phyloP scores from a whole-genome alignment of 345 rosid species.

The Hibiscus syriacus region DNA sequence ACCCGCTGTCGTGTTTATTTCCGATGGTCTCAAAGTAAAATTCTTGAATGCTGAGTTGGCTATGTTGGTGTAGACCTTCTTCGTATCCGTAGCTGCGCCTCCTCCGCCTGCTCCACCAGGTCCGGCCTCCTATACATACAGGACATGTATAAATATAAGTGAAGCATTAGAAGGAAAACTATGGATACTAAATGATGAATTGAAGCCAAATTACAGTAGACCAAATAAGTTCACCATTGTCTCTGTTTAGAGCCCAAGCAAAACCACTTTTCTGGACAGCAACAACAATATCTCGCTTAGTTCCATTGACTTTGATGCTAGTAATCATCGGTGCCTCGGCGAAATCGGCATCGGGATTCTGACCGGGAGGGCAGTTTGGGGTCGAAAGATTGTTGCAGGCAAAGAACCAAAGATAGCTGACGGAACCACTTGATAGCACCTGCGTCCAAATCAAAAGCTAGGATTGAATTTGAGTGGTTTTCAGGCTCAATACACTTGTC shows the following conservation, averaged over 20 bases:
- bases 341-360: slow-evolving; percentile 31
- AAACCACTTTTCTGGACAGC: slow-evolving; percentile 51
- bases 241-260: slow-evolving; percentile 41
- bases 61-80: slow-evolving; percentile 25
- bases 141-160: not conserved
- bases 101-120: slow-evolving; percentile 24
- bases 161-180: not conserved
- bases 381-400: slow-evolving; percentile 25
- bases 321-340: slow-evolving; percentile 33
- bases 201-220: slow-evolving; percentile 22
- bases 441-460: slow-evolving; percentile 22
- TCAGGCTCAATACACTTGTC: slow-evolving; percentile 25
- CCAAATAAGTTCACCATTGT: slow-evolving; percentile 33
- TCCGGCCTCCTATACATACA: slow-evolving; percentile 17
- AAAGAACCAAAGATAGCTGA: slow-evolving; percentile 23
- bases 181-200: not conserved
- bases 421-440: slow-evolving; percentile 23
- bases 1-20: not conserved
- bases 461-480: slow-evolving; percentile 26
- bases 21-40: slow-evolving; percentile 22
- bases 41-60: slow-evolving; percentile 15
- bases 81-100: slow-evolving; percentile 30
- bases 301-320: slow-evolving; percentile 11
- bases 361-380: slow-evolving; percentile 27
- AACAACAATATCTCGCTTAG: slow-evolving; percentile 17